Percentiles rank a stretch among this genome's conserved stretches.
Evolutionary conservation across 352 stramenopile species (phyloP).

Genomic region (Phytophthora cactorum): DNA sequence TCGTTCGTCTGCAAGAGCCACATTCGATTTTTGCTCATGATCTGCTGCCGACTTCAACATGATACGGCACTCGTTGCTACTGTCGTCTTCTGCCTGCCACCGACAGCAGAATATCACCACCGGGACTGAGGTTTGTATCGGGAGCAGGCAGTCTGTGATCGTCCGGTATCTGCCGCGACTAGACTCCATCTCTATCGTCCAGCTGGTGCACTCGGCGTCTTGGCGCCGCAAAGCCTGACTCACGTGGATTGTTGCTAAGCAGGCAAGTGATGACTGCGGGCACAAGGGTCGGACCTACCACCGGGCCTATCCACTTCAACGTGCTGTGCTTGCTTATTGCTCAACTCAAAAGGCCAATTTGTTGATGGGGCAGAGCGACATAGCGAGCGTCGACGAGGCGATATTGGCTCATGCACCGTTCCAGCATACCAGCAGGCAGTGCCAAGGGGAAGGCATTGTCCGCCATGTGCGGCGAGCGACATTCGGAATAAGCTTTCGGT

Average conservation of each 20-base stretch:
- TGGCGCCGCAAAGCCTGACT: constrained; percentile 29
- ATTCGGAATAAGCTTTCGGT: constrained; percentile 35
- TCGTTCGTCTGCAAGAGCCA: constrained; percentile 1
- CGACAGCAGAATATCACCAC: no score
- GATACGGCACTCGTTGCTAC: constrained; percentile 3
- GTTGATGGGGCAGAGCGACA: constrained; percentile 14
- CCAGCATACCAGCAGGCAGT: constrained; percentile 18
- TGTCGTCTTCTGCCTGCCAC: no score
- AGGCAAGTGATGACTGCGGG: constrained; percentile 26
- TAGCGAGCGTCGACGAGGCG: constrained; percentile 17
- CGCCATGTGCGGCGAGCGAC: not conserved
- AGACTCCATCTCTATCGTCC: constrained; percentile 17
- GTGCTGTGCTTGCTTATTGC: constrained; percentile 12
- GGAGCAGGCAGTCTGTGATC: constrained; percentile 13
- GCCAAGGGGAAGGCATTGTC: constrained; percentile 7
- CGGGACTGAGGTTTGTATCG: no score
- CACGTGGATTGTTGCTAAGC: constrained; percentile 10
- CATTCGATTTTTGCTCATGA: constrained; percentile 17
- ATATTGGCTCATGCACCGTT: constrained; percentile 16
- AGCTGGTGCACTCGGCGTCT: constrained; percentile 20
- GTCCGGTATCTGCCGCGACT: constrained; percentile 15
- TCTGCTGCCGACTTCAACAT: constrained; percentile 24
- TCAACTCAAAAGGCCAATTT: not conserved
- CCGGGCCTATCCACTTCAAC: constrained; percentile 27
- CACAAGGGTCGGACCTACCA: constrained; percentile 18